phyloP scores from a whole-genome alignment of 805 yeast species.

The Teunomyces gatunensis region DNA sequence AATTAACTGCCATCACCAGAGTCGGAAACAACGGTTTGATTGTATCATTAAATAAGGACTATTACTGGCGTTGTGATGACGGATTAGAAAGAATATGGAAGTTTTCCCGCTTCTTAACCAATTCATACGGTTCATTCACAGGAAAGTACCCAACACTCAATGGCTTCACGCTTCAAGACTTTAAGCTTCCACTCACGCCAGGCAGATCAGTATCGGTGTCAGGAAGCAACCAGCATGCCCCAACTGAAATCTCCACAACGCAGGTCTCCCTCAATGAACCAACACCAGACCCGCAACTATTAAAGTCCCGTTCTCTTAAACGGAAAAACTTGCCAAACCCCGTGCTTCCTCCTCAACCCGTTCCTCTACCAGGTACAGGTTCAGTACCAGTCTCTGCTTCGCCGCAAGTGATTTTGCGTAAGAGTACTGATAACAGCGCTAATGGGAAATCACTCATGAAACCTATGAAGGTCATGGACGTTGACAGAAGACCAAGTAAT shows the following conservation, averaged over 20 bases:
- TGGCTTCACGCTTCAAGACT: slow-evolving; percentile 33
- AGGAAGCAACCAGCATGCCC: neutral
- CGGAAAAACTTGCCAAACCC: slow-evolving; percentile 22
- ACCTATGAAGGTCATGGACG: slow-evolving; percentile 39
- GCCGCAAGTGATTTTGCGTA: too few species aligned
- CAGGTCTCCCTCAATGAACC: slow-evolving; percentile 18
- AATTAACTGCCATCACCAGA: slow-evolving; percentile 55
- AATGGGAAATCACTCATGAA: slow-evolving; percentile 42
- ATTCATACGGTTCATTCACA: slow-evolving; percentile 30
- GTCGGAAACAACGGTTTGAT: slow-evolving; percentile 56
- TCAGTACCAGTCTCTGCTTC: too few species aligned
- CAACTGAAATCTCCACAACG: neutral
- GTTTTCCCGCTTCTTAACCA: slow-evolving; percentile 33
- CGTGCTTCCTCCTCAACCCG: slow-evolving; percentile 17
- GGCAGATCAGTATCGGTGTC: slow-evolving; percentile 4
- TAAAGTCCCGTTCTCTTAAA: slow-evolving; percentile 22
- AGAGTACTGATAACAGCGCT: slow-evolving; percentile 23
- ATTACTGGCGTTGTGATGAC: slow-evolving; percentile 65
- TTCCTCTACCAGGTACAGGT: neutral
- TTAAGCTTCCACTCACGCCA: slow-evolving; percentile 30
- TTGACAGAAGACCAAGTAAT: slow-evolving; percentile 13
- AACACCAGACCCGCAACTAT: slow-evolving; percentile 17
- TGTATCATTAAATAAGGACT: slow-evolving; percentile 66
- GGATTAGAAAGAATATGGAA: slow-evolving; percentile 35
- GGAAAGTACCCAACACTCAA: slow-evolving; percentile 37